phyloP scores from a whole-genome alignment of 2,329 filamentous ascomycete species.

The Pseudocercospora fuligena region DNA sequence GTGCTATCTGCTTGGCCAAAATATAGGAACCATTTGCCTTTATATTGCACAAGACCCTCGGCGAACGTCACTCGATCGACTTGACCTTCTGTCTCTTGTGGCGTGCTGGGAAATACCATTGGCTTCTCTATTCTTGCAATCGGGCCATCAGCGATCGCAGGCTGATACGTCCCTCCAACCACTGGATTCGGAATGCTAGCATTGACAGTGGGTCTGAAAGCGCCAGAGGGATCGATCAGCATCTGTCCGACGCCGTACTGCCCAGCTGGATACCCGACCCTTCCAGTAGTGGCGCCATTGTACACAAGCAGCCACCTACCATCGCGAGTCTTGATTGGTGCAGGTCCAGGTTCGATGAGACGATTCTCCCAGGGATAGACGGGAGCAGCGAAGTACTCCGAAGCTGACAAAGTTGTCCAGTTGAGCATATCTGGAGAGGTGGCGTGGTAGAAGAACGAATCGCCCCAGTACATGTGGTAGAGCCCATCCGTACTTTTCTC shows the following conservation, averaged over 20 bases:
- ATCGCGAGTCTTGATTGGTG: slow-evolving; percentile 43
- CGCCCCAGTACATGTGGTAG: slow-evolving; percentile 45
- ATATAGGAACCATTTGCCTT: slow-evolving; percentile 41
- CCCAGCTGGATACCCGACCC: slow-evolving; percentile 35
- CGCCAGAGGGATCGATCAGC: slow-evolving; percentile 38
- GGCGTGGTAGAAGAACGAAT: slow-evolving; percentile 40
- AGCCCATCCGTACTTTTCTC: slow-evolving; percentile 38
- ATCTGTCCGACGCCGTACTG: slow-evolving; percentile 44
- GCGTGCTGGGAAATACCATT: slow-evolving; percentile 36
- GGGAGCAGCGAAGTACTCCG: slow-evolving; percentile 33
- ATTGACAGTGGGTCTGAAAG: slow-evolving; percentile 24
- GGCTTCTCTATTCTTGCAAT: slow-evolving; percentile 41
- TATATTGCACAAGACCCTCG: slow-evolving; percentile 43
- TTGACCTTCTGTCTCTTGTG: slow-evolving; percentile 39
- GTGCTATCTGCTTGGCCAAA: slow-evolving; percentile 39
- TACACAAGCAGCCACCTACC: slow-evolving; percentile 42
- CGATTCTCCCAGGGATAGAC: slow-evolving; percentile 41
- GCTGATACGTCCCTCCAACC: slow-evolving; percentile 25
- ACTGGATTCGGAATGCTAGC: slow-evolving; percentile 23
- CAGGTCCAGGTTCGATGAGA: slow-evolving; percentile 42
- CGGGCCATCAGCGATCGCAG: slow-evolving; percentile 32
- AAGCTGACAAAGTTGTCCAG: slow-evolving; percentile 34
- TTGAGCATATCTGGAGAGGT: slow-evolving; percentile 41
- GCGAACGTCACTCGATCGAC: slow-evolving; percentile 42
- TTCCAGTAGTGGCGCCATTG: slow-evolving; percentile 37